phyloP scores from a whole-genome alignment of 208 protist genomes.

The Trichomonas vaginalis region DNA sequence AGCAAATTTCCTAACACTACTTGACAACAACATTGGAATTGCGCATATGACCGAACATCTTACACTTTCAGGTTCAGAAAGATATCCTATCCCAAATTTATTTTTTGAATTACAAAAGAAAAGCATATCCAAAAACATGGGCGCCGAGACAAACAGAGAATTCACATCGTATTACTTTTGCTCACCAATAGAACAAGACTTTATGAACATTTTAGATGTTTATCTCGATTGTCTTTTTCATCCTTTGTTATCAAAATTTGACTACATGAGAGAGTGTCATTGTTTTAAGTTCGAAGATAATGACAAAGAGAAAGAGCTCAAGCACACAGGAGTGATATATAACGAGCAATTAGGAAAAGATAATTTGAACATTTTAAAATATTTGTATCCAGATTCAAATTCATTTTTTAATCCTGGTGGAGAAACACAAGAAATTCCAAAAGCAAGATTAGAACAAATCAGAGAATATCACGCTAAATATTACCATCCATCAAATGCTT shows the following conservation, averaged over 20 bases:
- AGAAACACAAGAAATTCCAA: slow-evolving; percentile 24
- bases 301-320: slow-evolving; percentile 16
- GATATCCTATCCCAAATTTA: slow-evolving; percentile 36
- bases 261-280: slow-evolving; percentile 32
- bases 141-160: slow-evolving; percentile 38
- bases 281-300: slow-evolving; percentile 4
- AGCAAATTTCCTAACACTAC: slow-evolving; percentile 28
- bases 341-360: slow-evolving; percentile 27
- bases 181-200: slow-evolving; percentile 30
- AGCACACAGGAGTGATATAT: slow-evolving; percentile 36
- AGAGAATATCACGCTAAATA: slow-evolving; percentile 27
- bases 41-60: slow-evolving; percentile 43
- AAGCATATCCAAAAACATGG: slow-evolving; percentile 38
- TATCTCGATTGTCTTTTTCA: slow-evolving; percentile 41
- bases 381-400: slow-evolving; percentile 29
- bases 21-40: slow-evolving; percentile 29
- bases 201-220: slow-evolving; percentile 39
- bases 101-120: slow-evolving; percentile 35
- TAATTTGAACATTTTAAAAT: background rate
- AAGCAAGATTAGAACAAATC: slow-evolving; percentile 30
- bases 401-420: slow-evolving; percentile 28
- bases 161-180: slow-evolving; percentile 35
- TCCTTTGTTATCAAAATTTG: slow-evolving; percentile 24
- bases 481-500: slow-evolving; percentile 39
- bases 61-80: slow-evolving; percentile 31